Evolutionary conservation across 148 eudicot genomes (phyloP), one percentile per base, ranked within the genome.

Genomic region (Vaccinium macrocarpon): DNA sequence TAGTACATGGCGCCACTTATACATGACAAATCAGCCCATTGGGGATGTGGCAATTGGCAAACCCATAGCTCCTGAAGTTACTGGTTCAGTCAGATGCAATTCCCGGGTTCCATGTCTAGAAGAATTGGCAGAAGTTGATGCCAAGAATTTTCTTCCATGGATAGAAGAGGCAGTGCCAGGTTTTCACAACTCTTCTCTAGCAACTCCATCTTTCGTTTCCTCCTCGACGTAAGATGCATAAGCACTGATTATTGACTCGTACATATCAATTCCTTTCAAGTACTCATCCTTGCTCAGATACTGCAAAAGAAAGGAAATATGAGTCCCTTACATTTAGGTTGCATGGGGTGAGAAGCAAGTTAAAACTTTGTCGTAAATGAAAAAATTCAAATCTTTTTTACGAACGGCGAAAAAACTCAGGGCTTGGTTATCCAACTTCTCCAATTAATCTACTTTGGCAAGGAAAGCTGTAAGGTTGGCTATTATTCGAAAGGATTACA

Each of bases 201-300:
- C 83, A 85, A 77, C 86, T 75, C 86, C 88, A 68, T 78, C 89
- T 68, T 79, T 86, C 9, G 76, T 46, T 62, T 72, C 84, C 66
- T 86, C 84, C 72, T 86, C 91, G 16, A 74, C 86, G 82, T 88
- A 93, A 61, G 95, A 89, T 87, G 96, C 91, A 84, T 88, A 93
- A 61, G 93, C 88, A 86, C 87, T 88, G 88, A 95, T 90, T 50
- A 95, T 88, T 6, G 96, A 93, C 79, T 88, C 93, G 75, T 94
- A 93, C 2, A 91, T 79, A 81, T 89, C 91, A 10, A 91, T 89
- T 78, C 96, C 98, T 89, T 90, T 91, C 50, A 94, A 68, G 89
- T 93, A 92, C 82, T 94, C 98, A 25, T 86, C 91, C 85, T 86
- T 87, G 85, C 89, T 93, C 82, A 94, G 79, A 84, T 88, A 92